Conservation (phyloP, 2,329 filamentous ascomycete genomes). For the Cladophialophora immunda region DNA sequence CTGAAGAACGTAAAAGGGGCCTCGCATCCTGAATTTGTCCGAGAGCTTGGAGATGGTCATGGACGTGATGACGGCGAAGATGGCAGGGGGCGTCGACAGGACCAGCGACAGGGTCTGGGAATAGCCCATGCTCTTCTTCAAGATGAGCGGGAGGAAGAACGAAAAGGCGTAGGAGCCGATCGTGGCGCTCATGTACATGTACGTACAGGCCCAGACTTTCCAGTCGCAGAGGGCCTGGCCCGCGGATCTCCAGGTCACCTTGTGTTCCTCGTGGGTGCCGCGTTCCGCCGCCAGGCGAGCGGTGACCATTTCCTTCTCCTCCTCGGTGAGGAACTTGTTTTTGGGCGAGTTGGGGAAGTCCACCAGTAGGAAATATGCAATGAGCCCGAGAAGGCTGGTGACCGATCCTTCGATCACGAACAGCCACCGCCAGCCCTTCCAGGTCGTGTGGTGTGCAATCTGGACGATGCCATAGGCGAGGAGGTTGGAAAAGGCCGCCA, state of each 20-base stretch:
- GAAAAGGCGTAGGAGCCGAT: slow-evolving; percentile 48
- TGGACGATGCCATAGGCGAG: slow-evolving; percentile 34
- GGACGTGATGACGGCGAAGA: slow-evolving; percentile 41
- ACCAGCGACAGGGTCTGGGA: slow-evolving; percentile 40
- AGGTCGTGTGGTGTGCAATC: slow-evolving; percentile 34
- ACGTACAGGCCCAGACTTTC: slow-evolving; percentile 60
- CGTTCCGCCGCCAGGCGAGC: slow-evolving; percentile 65
- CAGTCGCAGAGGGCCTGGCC: slow-evolving; percentile 55
- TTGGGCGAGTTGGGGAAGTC: slow-evolving; percentile 47
- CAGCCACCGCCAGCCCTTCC: slow-evolving; percentile 55
- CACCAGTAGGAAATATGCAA: slow-evolving; percentile 25
- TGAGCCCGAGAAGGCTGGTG: slow-evolving; percentile 40
- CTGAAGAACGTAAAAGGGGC: slow-evolving; percentile 42
- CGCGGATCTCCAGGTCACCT: slow-evolving; percentile 56
- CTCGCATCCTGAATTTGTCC: slow-evolving; percentile 43
- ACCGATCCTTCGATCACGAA: slow-evolving; percentile 59
- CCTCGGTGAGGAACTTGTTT: slow-evolving; percentile 34
- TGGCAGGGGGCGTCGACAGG: slow-evolving; percentile 43
- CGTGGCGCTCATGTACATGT: slow-evolving; percentile 51
- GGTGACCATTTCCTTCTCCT: slow-evolving; percentile 43
- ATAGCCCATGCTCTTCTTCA: slow-evolving; percentile 45
- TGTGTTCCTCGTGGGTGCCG: slow-evolving; percentile 57
- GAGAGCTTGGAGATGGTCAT: slow-evolving; percentile 41
- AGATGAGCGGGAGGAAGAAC: slow-evolving; percentile 34
- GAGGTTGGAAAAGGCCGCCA: slow-evolving; percentile 30